These are phyloP conservation scores for Quercus gilva DNA, from an alignment of 306 rosid species.

Conservation along the genomic window DNA sequence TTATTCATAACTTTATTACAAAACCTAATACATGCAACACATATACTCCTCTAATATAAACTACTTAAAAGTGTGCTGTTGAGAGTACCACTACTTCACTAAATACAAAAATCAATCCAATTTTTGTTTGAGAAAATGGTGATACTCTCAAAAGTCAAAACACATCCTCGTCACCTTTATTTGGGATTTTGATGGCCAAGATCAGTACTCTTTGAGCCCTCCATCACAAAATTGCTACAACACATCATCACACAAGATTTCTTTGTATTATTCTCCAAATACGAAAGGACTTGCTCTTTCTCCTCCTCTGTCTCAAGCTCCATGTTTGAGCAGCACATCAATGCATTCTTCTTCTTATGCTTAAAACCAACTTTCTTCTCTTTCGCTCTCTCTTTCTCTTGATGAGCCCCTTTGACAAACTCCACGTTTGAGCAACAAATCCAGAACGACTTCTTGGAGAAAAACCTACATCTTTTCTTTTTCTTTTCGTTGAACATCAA, in stretches of 20 bases:
- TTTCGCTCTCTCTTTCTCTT: not conserved
- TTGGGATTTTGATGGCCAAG: not conserved
- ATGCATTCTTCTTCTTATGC: not conserved
- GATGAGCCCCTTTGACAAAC: not conserved
- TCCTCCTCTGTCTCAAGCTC: conserved; percentile 18
- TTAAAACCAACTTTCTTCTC: not conserved
- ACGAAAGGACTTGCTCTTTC: not conserved
- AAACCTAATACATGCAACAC: no score
- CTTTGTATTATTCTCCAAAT: conserved; percentile 3
- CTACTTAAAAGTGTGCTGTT: no score
- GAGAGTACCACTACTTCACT: no score
- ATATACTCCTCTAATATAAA: no score
- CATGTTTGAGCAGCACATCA: conserved; percentile 21
- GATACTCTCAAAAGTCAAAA: no score
- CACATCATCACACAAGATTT: conserved; percentile 15
- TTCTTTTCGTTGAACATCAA: not conserved
- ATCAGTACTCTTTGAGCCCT: not conserved
- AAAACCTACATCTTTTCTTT: conserved; percentile 4
- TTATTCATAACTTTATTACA: no score
- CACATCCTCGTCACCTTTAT: not conserved
- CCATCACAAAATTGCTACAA: conserved; percentile 9
- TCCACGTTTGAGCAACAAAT: conserved; percentile 27
- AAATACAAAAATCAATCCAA: no score
- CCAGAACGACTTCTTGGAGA: not conserved
- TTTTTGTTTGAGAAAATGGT: no score